phyloP scores from a whole-genome alignment of 352 stramenopile species.

The Labyrinthula sp. region DNA sequence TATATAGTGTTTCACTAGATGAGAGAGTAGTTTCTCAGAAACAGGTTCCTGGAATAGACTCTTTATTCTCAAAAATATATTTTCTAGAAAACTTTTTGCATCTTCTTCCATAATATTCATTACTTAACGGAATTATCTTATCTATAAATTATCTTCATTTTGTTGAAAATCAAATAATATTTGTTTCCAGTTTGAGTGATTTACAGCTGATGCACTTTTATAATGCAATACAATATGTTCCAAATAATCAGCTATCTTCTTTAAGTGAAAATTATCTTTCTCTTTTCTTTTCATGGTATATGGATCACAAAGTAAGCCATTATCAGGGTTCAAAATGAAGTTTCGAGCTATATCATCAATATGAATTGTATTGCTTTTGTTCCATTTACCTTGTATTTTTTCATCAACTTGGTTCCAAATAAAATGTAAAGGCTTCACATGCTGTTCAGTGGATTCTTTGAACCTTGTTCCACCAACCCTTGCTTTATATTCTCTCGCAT shows the following conservation, averaged over 20 bases:
- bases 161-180: too few relatives aligned
- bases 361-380: constrained; percentile 48
- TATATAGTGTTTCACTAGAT: too few relatives aligned
- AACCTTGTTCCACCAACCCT: too few relatives aligned
- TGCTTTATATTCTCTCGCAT: constrained; percentile 31
- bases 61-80: too few relatives aligned
- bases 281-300: constrained; percentile 45
- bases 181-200: constrained; percentile 11
- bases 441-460: constrained; percentile 38
- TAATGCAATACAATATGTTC: constrained; percentile 11
- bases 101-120: too few relatives aligned
- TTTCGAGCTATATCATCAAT: constrained; percentile 51
- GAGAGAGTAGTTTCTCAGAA: too few relatives aligned
- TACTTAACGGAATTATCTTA: too few relatives aligned
- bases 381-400: constrained; percentile 44
- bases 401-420: too few relatives aligned
- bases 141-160: too few relatives aligned
- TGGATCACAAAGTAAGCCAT: constrained; percentile 41
- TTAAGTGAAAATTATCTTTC: constrained; percentile 3
- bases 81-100: too few relatives aligned
- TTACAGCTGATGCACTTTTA: constrained; percentile 8
- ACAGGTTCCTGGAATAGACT: too few relatives aligned
- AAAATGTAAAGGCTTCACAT: constrained; percentile 53
- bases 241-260: constrained; percentile 24
- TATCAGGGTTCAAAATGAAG: constrained; percentile 46